Base-by-base conservation (phyloP, 805 yeast species). In the Myxozyma neglecta region DNA sequence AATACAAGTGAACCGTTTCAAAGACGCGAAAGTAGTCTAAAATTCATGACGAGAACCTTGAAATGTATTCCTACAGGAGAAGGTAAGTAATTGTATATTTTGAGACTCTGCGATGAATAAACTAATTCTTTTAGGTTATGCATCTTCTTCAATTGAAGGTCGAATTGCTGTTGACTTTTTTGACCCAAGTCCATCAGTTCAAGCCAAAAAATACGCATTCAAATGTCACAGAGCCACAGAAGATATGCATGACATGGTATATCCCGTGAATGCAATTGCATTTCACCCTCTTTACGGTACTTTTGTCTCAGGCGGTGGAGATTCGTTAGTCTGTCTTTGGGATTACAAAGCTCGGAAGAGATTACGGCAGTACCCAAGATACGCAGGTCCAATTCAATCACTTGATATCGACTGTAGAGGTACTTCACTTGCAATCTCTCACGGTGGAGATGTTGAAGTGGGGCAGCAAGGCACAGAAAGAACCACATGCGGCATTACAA, bases 121-220 rank as follows among this genome's bases (percentile, higher is more conserved):
- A 40, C 37, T n/a, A 14, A n/a, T 29, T 16, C 6, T 20, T 36
- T 32, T 18, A 59, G 68, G 68, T 3, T 66, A 52, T 71, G 90
- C 86, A 0, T 80, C 85, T 37, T 78, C 90, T 34, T 85, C 93
- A 1, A 79, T 90, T n/a, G 96, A 89, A 69, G 96, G 96, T 0
- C 77, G 96, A 35, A 90, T 88, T 0, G 85, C 91, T 0, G 82
- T 90, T 34, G 93, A 89, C 64, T 85, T 79, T 68, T 82, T 86
- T 57, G 83, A 85, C 57, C 80, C 83, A 3, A 72, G 79, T 2
- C 77, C 79, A 1, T 74, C 75, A 48, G 70, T 70, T 3, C 81
- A 75, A 55, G 66, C 73, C 1, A 74, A 77, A 59, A 81, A 84
- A 58, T 91, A 86, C 72, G 93, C 96, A 0, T 90, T 90, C 78